phyloP scores from a whole-genome alignment of 371 early-diverging fungal species.

The Blastocladiella emersonii region DNA sequence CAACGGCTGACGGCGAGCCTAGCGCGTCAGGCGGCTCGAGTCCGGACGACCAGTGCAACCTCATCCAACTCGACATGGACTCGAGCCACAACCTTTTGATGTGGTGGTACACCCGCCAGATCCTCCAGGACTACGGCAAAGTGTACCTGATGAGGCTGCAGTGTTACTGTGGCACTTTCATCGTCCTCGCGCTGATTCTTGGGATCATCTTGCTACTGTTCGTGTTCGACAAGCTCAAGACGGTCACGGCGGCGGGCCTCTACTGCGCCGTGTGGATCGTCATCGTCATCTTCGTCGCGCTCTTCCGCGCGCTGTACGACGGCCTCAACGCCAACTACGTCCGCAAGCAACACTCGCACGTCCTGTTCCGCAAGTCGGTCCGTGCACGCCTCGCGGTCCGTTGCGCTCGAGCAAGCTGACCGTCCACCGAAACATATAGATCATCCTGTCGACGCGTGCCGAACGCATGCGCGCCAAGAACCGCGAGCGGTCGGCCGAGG shows the following conservation, averaged over 20 bases:
- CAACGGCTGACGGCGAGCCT: too few relatives aligned
- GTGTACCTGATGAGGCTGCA: background rate
- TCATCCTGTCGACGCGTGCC: background rate
- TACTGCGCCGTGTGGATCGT: background rate
- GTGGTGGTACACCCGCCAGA: background rate
- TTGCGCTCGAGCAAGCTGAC: too few relatives aligned
- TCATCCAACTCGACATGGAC: background rate
- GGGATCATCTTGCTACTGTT: background rate
- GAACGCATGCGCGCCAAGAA: background rate
- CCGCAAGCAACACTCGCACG: background rate
- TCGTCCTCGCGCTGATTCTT: too few relatives aligned
- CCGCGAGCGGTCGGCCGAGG: background rate
- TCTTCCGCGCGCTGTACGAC: background rate
- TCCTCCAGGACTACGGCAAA: background rate
- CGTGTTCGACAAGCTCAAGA: background rate
- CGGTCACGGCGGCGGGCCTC: too few relatives aligned
- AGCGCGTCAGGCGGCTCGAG: too few relatives aligned
- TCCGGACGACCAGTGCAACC: too few relatives aligned
- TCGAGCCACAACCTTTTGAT: background rate
- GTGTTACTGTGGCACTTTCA: background rate
- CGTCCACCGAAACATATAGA: background rate
- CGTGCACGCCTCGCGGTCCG: too few relatives aligned
- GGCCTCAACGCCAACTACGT: background rate
- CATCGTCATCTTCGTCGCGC: background rate
- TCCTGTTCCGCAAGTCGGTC: background rate